Conservation (phyloP, 1,284 basidiomycete species). For the Pterula multifida region DNA sequence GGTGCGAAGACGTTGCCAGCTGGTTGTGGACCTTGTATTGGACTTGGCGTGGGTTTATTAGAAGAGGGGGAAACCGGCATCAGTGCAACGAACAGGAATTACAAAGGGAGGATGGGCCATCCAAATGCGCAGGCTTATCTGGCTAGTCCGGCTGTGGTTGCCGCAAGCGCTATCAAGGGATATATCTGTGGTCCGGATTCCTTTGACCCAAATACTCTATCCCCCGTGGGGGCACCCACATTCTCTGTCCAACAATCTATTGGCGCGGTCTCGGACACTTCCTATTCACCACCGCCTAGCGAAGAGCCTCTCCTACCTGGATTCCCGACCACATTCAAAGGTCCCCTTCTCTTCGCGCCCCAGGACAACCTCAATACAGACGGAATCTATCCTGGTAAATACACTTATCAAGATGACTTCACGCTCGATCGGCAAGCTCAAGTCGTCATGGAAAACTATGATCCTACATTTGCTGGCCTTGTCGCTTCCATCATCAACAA, state of each 20-base stretch:
- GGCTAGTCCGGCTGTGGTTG: conserved; percentile 92
- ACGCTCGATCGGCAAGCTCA: conserved; percentile 90
- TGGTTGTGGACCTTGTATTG: conserved; percentile 97
- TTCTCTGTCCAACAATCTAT: conserved; percentile 40
- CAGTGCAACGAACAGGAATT: conserved; percentile 97
- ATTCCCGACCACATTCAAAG: conserved; percentile 79
- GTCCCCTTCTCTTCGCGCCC: conserved; percentile 83
- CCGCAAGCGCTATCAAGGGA: conserved; percentile 88
- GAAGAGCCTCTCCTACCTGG: conserved; percentile 59
- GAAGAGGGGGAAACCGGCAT: conserved; percentile 95
- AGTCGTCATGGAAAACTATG: conserved; percentile 99
- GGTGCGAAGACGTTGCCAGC: conserved; percentile 91
- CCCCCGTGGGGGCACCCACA: conserved; percentile 39
- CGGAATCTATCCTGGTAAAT: conserved; percentile 98
- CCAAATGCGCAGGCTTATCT: conserved; percentile 94
- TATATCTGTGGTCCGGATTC: conserved; percentile 81
- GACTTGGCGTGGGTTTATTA: conserved; percentile 84
- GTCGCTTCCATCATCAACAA: conserved; percentile 47
- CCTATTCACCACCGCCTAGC: conserved; percentile 15
- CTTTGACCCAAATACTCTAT: conserved; percentile 43
- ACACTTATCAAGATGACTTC: conserved; percentile 99
- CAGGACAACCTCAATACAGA: conserved; percentile 99
- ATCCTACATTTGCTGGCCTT: conserved; percentile 72
- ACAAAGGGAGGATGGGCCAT: conserved; percentile 97
- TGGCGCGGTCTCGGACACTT: conserved; percentile 14